phyloP scores from a whole-genome alignment of 2,329 filamentous ascomycete genomes.

The Aspergillus oerlinghausenensis region DNA sequence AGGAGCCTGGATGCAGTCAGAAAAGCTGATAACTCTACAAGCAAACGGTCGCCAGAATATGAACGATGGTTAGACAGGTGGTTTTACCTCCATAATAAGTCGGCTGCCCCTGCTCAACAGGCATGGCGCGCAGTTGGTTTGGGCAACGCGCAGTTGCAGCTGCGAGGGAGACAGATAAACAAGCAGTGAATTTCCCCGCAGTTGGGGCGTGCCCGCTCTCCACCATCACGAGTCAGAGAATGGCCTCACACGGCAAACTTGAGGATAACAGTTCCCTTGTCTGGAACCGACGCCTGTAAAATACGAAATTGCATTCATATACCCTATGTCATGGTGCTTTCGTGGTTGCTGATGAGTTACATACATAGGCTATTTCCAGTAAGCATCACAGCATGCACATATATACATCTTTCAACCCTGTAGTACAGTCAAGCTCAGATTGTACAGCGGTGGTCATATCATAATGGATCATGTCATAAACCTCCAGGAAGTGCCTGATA shows the following conservation, averaged over 20 bases:
- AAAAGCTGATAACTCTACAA: background rate
- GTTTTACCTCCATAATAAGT: conserved; percentile 2
- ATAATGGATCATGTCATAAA: background rate
- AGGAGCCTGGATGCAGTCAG: conserved; percentile 13
- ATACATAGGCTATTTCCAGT: no score
- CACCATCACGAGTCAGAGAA: background rate
- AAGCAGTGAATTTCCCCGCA: background rate
- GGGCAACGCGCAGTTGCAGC: background rate
- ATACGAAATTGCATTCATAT: no score
- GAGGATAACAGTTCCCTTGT: background rate
- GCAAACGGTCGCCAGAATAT: background rate
- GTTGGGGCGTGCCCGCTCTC: background rate
- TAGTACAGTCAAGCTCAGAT: background rate
- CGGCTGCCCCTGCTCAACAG: background rate
- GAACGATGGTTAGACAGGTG: background rate
- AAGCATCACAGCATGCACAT: background rate
- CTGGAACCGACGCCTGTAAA: background rate
- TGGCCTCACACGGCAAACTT: background rate
- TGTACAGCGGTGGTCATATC: background rate
- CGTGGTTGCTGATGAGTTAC: background rate
- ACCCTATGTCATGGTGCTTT: no score
- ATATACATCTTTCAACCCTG: background rate
- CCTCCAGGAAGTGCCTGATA: background rate
- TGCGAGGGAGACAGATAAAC: background rate
- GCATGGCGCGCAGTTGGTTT: background rate